Conservation (phyloP, 1,284 basidiomycete species). For the Ustilago crameri region DNA sequence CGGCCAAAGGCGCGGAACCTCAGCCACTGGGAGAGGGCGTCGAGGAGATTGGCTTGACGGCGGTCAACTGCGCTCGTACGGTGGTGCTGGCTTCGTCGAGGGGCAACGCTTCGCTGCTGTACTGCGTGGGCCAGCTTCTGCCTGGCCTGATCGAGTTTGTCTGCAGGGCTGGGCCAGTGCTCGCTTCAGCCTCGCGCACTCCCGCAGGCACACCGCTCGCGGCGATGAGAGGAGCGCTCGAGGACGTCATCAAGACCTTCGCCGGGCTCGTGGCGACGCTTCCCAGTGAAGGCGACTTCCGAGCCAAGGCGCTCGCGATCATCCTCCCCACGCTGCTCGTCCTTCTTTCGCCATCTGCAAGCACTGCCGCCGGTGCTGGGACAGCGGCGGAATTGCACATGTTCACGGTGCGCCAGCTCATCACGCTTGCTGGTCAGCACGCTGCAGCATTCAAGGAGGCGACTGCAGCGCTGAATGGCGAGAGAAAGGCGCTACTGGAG, state of each 20-base stretch:
- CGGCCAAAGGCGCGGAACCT: constrained; percentile 66
- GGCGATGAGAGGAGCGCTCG: constrained; percentile 74
- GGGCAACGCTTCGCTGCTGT: constrained; percentile 77
- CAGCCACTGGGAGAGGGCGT: constrained; percentile 17
- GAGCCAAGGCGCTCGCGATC: constrained; percentile 77
- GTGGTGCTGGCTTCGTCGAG: constrained; percentile 70
- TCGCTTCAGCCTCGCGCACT: constrained; percentile 1
- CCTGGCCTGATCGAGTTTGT: constrained; percentile 83
- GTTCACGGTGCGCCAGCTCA: constrained; percentile 78
- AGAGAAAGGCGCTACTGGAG: constrained; percentile 78
- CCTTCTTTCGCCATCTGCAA: constrained; percentile 71
- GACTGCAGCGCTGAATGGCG: constrained; percentile 76
- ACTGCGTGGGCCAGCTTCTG: constrained; percentile 79
- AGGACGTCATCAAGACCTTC: constrained; percentile 85
- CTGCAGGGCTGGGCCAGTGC: constrained; percentile 71
- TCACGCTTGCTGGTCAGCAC: constrained; percentile 79
- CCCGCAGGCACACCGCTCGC: constrained; percentile 28
- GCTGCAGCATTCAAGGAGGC: constrained; percentile 88
- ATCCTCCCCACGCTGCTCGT: constrained; percentile 82
- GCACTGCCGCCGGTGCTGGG: constrained; percentile 70
- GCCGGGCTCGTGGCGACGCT: constrained; percentile 71
- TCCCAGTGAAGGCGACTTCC: constrained; percentile 29
- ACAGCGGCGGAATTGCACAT: constrained; percentile 72
- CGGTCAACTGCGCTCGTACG: constrained; percentile 87
- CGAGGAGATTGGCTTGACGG: constrained; percentile 79